phyloP scores from a whole-genome alignment of 2,329 filamentous ascomycete species.

The Cordyceps cateniannulata region DNA sequence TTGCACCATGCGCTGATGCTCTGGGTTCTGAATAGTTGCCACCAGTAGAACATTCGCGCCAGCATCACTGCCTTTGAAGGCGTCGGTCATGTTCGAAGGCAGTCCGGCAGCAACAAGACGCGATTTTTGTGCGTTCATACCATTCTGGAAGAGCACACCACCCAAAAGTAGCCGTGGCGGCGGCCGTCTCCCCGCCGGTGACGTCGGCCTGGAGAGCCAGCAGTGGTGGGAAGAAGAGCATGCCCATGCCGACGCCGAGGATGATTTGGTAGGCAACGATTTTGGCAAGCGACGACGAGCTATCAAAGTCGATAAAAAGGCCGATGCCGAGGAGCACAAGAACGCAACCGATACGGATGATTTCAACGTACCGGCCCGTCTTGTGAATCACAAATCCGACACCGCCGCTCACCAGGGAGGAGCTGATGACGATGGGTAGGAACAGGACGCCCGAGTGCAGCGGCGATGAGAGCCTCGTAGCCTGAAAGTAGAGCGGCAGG shows the following conservation, averaged over 20 bases:
- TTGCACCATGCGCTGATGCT: slow-evolving; percentile 5
- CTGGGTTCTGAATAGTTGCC: background rate
- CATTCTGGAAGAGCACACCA: slow-evolving; percentile 31
- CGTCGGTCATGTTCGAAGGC: background rate
- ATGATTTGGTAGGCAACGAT: slow-evolving; percentile 52
- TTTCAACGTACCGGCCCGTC: slow-evolving; percentile 49
- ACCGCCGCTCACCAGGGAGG: slow-evolving; percentile 26
- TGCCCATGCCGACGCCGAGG: slow-evolving; percentile 53
- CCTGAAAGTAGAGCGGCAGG: slow-evolving; percentile 67
- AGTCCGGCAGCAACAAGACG: slow-evolving; percentile 2
- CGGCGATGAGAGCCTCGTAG: slow-evolving; percentile 47
- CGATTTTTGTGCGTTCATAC: slow-evolving; percentile 29
- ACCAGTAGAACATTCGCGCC: slow-evolving; percentile 12
- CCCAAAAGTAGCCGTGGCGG: slow-evolving; percentile 56
- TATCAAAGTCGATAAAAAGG: slow-evolving; percentile 48
- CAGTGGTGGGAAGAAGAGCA: slow-evolving; percentile 57
- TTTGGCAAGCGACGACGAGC: slow-evolving; percentile 40
- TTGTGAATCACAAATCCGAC: slow-evolving; percentile 30
- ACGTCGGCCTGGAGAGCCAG: slow-evolving; percentile 60
- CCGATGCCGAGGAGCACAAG: slow-evolving; percentile 55
- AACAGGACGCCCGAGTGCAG: slow-evolving; percentile 9
- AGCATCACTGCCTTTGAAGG: slow-evolving; percentile 7
- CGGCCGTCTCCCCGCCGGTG: slow-evolving; percentile 51
- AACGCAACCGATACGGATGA: slow-evolving; percentile 46
- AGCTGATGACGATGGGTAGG: slow-evolving; percentile 16